Base-by-base conservation (phyloP, 2,329 filamentous ascomycete species). In the Acrodontium crateriforme region DNA sequence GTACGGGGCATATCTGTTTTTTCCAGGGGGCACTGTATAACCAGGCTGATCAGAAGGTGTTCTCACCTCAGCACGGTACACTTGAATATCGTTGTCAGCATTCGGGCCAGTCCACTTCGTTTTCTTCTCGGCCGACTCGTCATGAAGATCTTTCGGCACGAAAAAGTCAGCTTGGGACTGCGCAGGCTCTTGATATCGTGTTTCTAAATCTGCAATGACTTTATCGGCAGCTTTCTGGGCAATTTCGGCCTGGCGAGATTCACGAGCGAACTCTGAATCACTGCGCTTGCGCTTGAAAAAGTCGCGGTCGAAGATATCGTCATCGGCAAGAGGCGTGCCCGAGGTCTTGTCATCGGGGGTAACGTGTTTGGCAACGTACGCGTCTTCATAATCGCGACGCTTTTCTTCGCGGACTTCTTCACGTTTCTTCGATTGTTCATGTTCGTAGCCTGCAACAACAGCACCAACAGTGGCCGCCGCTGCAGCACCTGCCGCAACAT, bases 151-250 rank as follows among this genome's bases (percentile, higher is more conserved):
- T 24, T 51, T 50, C 1, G 60, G 60, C 8, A 56, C 53, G 30
- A 63, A 66, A 47, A 65, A 63, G 3, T 60, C 59, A 2, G 58
- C 60, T 39, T 59, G 56, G 6, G 52, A 54, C 7, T 52, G 46
- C 7, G 50, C 46, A 19, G 47, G 46, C 19, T 26, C 10, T 7
- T 50, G 42, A 16, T 46, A 53, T 39, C 62, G 62, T 19, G 53
- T 49, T 9, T 56, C 53, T 37, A 54, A 50, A 14, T 64, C 60
- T 23, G 53, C 42, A 16, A 61, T 45, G 9, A 65, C 49, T 16
- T 58, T 53, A 6, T 47, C 45, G 4, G 56, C 53, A n/a, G 53
- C 49, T 20, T 44, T 44, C 4, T 38, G 36, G 2, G 48, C 41
- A 11, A 49, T 35, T 13, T 50, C 41, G 8, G 39, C 43, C n/a